Evolutionary conservation across 2,329 filamentous ascomycete genomes (phyloP).

Genomic region (Didymella lethalis): DNA sequence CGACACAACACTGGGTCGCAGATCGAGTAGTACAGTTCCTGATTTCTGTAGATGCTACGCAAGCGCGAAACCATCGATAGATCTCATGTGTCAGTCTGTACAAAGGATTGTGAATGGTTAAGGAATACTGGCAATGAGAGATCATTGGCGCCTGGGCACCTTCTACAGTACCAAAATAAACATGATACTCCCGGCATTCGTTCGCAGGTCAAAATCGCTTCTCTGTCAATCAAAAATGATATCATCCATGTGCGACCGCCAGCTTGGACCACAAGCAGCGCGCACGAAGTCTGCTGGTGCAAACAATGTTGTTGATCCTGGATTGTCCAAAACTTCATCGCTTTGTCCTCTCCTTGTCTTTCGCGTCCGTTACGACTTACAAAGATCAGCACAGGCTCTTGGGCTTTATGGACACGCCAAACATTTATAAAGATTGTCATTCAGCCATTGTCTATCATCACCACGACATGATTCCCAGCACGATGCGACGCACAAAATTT

Average conservation of each 20-base stretch:
- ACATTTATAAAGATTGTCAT: not conserved
- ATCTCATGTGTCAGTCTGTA: not conserved
- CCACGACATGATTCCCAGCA: not conserved
- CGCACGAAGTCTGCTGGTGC: not conserved
- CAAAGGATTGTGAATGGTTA: not conserved
- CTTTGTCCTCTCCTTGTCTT: not conserved
- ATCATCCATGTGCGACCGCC: not conserved
- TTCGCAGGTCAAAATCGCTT: not conserved
- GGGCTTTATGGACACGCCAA: not conserved
- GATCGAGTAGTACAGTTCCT: slow-evolving; percentile 1
- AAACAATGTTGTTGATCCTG: not conserved
- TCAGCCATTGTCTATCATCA: not conserved
- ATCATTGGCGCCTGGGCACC: not conserved
- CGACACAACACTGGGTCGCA: slow-evolving; percentile 1
- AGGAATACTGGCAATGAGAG: not conserved
- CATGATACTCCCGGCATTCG: not conserved
- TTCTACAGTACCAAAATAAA: not conserved
- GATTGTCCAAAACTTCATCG: not conserved
- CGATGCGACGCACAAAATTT: slow-evolving; percentile 3
- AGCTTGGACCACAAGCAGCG: not conserved
- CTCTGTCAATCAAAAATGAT: not conserved
- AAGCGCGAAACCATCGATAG: not conserved
- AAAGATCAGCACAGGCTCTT: not conserved
- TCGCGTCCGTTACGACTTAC: not conserved
- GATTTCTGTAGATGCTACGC: not conserved